Evolutionary conservation across 139 green algal species (phyloP).

Genomic region (Cymbomonas tetramitiformis): DNA sequence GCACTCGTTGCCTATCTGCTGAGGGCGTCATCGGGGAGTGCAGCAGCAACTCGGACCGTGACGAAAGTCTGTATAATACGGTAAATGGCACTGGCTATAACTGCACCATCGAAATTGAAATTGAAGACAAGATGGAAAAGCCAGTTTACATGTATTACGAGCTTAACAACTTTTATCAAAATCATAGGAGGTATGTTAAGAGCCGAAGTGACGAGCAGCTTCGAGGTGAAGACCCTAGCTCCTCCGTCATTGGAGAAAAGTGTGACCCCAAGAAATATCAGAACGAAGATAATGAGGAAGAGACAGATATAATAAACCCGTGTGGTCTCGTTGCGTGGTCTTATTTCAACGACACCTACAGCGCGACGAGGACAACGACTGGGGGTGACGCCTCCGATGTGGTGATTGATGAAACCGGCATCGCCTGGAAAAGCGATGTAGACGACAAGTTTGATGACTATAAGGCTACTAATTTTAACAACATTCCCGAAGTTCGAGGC

Average conservation of each 20-base stretch:
- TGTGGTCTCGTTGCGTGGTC: slow-evolving; percentile 81
- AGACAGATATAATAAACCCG: slow-evolving; percentile 55
- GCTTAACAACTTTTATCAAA: slow-evolving; percentile 76
- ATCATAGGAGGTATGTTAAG: slow-evolving; percentile 75
- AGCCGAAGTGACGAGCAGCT: slow-evolving; percentile 60
- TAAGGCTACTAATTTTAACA: slow-evolving; percentile 57
- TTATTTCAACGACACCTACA: slow-evolving; percentile 77
- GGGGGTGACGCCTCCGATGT: slow-evolving; percentile 5
- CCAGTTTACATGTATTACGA: slow-evolving; percentile 84
- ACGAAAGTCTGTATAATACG: no score
- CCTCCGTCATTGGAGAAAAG: background rate
- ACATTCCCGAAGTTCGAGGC: slow-evolving; percentile 28
- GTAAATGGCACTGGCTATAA: slow-evolving; percentile 9
- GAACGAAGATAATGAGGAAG: slow-evolving; percentile 1
- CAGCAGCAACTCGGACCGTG: background rate
- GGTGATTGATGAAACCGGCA: slow-evolving; percentile 35
- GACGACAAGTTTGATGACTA: slow-evolving; percentile 48
- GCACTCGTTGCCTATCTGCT: background rate
- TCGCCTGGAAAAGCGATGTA: slow-evolving; percentile 52
- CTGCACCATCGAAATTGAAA: slow-evolving; percentile 16
- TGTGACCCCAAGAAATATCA: slow-evolving; percentile 44
- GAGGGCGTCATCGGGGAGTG: background rate
- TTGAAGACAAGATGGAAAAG: slow-evolving; percentile 38
- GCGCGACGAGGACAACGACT: no score
- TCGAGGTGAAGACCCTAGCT: slow-evolving; percentile 19